A percentile compares a stretch with the other conserved stretches of the same genome.
Evolutionary conservation across 139 green algal species (phyloP).

Genomic region (Ettlia oleoabundans): DNA sequence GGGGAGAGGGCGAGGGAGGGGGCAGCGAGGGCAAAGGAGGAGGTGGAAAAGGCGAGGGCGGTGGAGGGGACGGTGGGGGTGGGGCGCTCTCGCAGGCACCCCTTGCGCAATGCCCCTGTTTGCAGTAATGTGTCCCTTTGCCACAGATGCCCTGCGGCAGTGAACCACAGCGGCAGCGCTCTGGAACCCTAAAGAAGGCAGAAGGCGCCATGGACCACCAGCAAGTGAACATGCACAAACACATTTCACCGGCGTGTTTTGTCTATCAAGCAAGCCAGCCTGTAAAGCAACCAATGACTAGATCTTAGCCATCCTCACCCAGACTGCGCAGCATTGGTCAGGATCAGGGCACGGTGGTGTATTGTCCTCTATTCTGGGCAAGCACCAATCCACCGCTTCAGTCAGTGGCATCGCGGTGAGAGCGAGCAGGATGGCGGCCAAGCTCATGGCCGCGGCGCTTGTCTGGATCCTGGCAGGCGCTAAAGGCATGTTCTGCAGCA

Average conservation of each 20-base stretch:
- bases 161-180: no score
- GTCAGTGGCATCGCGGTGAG: not conserved
- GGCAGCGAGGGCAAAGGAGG: not conserved
- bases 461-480: no score
- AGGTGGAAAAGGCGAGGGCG: not conserved
- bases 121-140: slow-evolving; percentile 13
- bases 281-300: no score
- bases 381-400: not conserved
- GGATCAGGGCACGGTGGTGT: not conserved
- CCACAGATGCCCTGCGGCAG: slow-evolving; percentile 22
- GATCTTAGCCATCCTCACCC: no score
- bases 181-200: no score
- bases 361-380: not conserved
- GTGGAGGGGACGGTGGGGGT: not conserved
- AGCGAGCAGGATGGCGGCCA: not conserved
- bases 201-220: not conserved
- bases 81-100: slow-evolving; percentile 1
- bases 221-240: not conserved
- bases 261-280: no score
- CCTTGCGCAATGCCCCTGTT: slow-evolving; percentile 11
- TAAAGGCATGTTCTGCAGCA: no score
- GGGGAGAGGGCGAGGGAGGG: not conserved
- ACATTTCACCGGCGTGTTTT: no score
- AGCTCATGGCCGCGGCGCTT: no score
- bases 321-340: slow-evolving; percentile 15